Evolutionary conservation across 1,284 basidiomycete genomes (phyloP).

Genomic region (Trichosporon coremiiforme): DNA sequence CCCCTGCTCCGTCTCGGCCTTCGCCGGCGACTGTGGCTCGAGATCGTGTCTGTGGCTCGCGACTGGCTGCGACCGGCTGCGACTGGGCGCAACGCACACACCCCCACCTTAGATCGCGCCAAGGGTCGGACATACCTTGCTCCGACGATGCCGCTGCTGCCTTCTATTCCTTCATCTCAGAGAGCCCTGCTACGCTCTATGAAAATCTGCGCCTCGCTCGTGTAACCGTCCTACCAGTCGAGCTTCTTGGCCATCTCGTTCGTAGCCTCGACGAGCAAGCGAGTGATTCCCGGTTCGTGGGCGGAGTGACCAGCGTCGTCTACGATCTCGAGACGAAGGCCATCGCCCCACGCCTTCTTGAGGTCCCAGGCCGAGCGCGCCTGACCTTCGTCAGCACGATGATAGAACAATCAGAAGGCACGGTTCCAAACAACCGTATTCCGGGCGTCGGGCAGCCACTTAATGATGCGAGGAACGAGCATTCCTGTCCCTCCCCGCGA

Average conservation of each 20-base stretch:
- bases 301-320: conserved; percentile 91
- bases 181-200: not conserved
- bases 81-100: not conserved
- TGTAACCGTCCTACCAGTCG: conserved; percentile 25
- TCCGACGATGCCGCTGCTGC: not conserved
- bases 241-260: conserved; percentile 26
- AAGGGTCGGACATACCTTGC: conserved; percentile 4
- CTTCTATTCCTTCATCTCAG: not conserved
- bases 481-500: not conserved
- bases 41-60: too few relatives aligned
- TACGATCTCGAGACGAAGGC: conserved; percentile 68
- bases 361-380: conserved; percentile 64
- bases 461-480: not conserved
- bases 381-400: conserved; percentile 12
- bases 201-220: not conserved
- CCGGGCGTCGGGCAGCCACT: conserved; percentile 6
- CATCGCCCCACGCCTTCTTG: conserved; percentile 80
- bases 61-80: not conserved
- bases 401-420: not conserved
- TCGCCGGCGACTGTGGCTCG: not conserved
- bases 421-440: conserved; percentile 3
- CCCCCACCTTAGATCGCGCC: not conserved
- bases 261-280: conserved; percentile 61
- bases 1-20: not conserved
- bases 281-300: conserved; percentile 72